A percentile compares a stretch with the other conserved stretches of the same genome.
phyloP scores from a whole-genome alignment of 2,329 filamentous ascomycete species.

The Paecilomyces sp. region DNA sequence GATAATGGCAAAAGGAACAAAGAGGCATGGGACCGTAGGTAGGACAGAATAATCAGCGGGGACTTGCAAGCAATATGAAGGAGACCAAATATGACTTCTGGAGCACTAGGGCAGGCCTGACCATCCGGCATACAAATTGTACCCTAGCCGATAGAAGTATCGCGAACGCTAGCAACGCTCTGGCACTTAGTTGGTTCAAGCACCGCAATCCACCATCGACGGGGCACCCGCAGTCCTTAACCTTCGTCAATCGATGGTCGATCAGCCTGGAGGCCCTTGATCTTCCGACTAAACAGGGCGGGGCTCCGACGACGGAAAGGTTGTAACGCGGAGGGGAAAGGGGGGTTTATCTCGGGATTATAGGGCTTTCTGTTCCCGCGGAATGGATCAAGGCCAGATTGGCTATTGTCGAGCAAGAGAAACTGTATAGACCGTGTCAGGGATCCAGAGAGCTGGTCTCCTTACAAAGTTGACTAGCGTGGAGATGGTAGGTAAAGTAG shows the following conservation, averaged over 20 bases:
- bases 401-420: neutral
- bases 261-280: neutral
- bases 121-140: neutral
- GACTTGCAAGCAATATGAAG: neutral
- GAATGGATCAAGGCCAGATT: neutral
- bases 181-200: neutral
- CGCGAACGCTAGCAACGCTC: neutral
- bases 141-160: neutral
- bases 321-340: neutral
- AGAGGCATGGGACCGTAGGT: neutral
- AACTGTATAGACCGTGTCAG: neutral
- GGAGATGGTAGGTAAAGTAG: neutral
- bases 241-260: neutral
- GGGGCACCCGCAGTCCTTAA: neutral
- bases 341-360: neutral
- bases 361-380: neutral
- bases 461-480: neutral
- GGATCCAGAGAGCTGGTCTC: neutral
- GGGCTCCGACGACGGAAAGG: neutral
- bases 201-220: neutral
- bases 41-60: neutral
- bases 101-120: neutral
- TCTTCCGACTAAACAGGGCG: neutral
- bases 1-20: neutral
- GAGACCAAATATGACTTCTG: neutral